Conservation (phyloP, 73 alveolate species). For the Chromera velia region DNA sequence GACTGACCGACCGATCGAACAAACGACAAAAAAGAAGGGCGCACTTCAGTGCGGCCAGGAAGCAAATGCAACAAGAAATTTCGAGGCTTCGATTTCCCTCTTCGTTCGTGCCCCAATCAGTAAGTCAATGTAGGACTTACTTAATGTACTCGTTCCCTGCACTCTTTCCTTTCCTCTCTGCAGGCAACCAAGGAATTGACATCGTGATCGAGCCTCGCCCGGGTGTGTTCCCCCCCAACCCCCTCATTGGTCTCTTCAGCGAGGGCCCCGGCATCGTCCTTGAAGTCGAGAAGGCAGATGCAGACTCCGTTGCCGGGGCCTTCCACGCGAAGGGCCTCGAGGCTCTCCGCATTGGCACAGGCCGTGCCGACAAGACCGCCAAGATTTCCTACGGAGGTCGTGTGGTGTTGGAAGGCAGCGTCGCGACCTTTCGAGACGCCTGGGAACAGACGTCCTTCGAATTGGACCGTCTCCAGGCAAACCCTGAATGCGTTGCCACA, state of each 20-base stretch:
- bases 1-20: too few species aligned
- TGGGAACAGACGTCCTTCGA: slow-evolving; percentile 16
- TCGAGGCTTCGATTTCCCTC: too few species aligned
- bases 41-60: too few species aligned
- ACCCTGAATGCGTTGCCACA: not conserved
- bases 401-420: slow-evolving; percentile 21
- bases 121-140: too few species aligned
- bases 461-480: not conserved
- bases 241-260: slow-evolving; percentile 5
- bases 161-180: too few species aligned
- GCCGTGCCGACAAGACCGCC: not conserved
- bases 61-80: too few species aligned
- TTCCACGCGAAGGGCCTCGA: not conserved
- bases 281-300: slow-evolving; percentile 4
- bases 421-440: slow-evolving; percentile 21
- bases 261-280: slow-evolving; percentile 44
- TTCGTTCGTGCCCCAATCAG: too few species aligned
- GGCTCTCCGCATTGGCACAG: not conserved
- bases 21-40: too few species aligned
- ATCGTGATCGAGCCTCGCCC: not conserved
- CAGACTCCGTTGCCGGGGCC: not conserved
- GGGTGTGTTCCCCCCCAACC: not conserved
- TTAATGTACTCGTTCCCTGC: too few species aligned
- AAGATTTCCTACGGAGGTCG: slow-evolving; percentile 27
- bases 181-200: not conserved